These are phyloP conservation scores for Lepiota venenata DNA, from an alignment of 768 basidiomycete species.

Conservation along the genomic window DNA sequence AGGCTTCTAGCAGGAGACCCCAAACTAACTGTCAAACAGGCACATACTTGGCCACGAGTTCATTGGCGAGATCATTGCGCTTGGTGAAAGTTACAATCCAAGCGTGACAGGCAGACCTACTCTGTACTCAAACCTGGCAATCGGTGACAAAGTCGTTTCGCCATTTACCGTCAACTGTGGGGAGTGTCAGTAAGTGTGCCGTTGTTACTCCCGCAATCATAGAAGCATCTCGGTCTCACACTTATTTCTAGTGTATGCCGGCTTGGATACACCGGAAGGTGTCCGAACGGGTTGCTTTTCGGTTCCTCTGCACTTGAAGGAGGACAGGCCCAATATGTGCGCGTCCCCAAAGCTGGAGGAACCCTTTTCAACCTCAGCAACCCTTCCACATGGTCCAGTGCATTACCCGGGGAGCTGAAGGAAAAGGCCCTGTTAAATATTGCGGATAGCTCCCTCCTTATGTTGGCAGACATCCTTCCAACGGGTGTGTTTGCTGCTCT, in stretches of 20 bases:
- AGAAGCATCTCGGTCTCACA: background rate
- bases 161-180: slow-evolving; percentile 82
- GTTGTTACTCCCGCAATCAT: background rate
- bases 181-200: slow-evolving; percentile 69
- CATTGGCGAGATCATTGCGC: slow-evolving; percentile 64
- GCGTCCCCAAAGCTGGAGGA: slow-evolving; percentile 77
- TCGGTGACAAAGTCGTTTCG: slow-evolving; percentile 77
- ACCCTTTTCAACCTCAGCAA: slow-evolving; percentile 65
- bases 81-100: slow-evolving; percentile 54
- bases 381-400: slow-evolving; percentile 42
- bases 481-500: slow-evolving; percentile 76
- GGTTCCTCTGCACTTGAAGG: slow-evolving; percentile 66
- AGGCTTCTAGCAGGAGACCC: background rate
- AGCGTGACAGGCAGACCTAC: slow-evolving; percentile 46
- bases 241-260: slow-evolving; percentile 54
- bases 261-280: slow-evolving; percentile 70
- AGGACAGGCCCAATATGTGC: slow-evolving; percentile 77
- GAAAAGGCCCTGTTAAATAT: slow-evolving; percentile 37
- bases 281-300: slow-evolving; percentile 57
- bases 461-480: slow-evolving; percentile 77
- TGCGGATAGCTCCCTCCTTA: slow-evolving; percentile 61
- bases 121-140: slow-evolving; percentile 58
- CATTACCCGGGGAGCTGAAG: slow-evolving; percentile 31
- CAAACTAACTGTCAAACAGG: slow-evolving; percentile 29
- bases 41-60: slow-evolving; percentile 76